Conservation (phyloP, 768 basidiomycete species). For the Roridomyces roridus region DNA sequence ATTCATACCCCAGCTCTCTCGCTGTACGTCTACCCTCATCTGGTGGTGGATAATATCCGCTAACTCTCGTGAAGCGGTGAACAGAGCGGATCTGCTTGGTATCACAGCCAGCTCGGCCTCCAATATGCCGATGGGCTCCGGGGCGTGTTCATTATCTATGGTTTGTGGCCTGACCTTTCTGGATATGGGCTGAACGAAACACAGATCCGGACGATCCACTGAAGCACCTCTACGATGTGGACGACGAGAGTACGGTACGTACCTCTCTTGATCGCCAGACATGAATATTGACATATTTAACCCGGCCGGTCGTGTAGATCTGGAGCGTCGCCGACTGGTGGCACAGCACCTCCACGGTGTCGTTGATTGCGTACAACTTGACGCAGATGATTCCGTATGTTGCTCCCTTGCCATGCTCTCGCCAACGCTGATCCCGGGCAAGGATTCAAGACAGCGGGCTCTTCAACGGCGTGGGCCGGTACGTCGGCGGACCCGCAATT, state of each 20-base stretch:
- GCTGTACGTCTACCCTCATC: too few species aligned
- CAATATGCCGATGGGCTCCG: conserved; percentile 47
- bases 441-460: too few species aligned
- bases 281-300: too few species aligned
- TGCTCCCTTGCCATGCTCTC: too few species aligned
- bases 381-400: conserved; percentile 13
- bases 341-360: conserved; percentile 10
- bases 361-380: neutral
- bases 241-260: conserved; percentile 36
- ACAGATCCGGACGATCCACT: conserved; percentile 14
- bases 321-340: conserved; percentile 28
- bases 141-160: conserved; percentile 28
- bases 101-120: conserved; percentile 33
- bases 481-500: conserved; percentile 32
- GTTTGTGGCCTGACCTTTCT: neutral
- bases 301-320: too few species aligned
- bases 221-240: conserved; percentile 16
- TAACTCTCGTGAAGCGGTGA: conserved; percentile 8
- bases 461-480: too few species aligned
- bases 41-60: too few species aligned
- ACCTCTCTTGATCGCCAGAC: neutral
- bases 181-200: conserved; percentile 3
- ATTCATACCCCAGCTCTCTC: conserved; percentile 23
- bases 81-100: conserved; percentile 48
- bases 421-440: too few species aligned